Base-by-base conservation (phyloP, 1,284 basidiomycete genomes). In the Ceratobasidium sp. region DNA sequence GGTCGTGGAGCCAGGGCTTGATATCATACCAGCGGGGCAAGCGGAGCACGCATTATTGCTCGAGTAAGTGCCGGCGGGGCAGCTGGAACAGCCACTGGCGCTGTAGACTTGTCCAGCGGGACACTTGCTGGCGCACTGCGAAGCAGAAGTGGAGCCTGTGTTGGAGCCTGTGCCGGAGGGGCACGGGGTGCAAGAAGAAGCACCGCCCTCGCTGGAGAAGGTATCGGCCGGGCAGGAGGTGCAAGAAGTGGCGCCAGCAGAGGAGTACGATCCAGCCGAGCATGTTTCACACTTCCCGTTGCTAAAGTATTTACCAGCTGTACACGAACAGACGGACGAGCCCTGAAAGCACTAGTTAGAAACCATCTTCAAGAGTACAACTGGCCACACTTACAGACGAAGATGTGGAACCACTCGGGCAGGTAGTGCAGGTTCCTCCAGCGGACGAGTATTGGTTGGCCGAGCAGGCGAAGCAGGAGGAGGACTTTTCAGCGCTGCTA, bases 71-170 rank as follows among this genome's bases (percentile, higher is more conserved):
- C 61, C 61, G 30, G 61, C 61, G 6, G 61, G 61, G 46, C 61
- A 64, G 61, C 35, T 50, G 6, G 30, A 46, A 46, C 61, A 64
- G 46, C 61, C 44, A 7, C 61, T 46, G 46, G 47, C 50, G 44
- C 5, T 6, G 61, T 47, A 64, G 61, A 64, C 46, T 30, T 64
- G 21, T 26, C 61, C 61, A 30, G 47, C 61, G 61, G 61, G 61
- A 46, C 61, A 64, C 61, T 64, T 64, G 61, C 50, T 46, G 21
- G 50, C 35, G 61, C 61, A 64, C 61, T 64, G 63, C 16, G 50
- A 23, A 32, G 28, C 3, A 13, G 38, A 41, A 28, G 47, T 35
- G 47, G 63, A 52, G 35, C 49, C 28, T 14, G 26, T 1, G 8
- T 49, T 35, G 35, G 47, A 66, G 35, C 63, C 63, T 13, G 35